Evolutionary conservation across 2,329 filamentous ascomycete species (phyloP).

Genomic region (Hypomyces perniciosus): DNA sequence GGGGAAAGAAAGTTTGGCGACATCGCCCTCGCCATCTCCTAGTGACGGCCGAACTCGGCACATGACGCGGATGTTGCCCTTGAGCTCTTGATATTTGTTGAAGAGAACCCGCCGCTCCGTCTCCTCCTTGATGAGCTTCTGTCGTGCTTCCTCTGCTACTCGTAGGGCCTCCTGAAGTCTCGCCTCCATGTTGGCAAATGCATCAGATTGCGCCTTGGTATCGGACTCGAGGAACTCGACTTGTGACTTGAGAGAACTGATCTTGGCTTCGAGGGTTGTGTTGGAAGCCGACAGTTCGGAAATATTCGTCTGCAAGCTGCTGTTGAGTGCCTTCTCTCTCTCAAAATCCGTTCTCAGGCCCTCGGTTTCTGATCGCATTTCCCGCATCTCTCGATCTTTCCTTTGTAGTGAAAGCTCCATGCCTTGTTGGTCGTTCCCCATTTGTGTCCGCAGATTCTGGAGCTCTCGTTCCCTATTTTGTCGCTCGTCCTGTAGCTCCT

Average conservation of each 20-base stretch:
- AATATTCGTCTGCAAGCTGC: slow-evolving; percentile 45
- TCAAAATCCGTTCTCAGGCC: slow-evolving; percentile 45
- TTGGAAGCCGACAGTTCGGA: slow-evolving; percentile 55
- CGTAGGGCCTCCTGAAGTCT: slow-evolving; percentile 72
- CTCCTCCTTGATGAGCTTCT: slow-evolving; percentile 87
- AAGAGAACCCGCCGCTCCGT: slow-evolving; percentile 85
- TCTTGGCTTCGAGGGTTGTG: slow-evolving; percentile 65
- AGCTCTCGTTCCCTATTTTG: slow-evolving; percentile 54
- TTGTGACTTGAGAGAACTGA: slow-evolving; percentile 70
- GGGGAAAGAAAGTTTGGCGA: slow-evolving; percentile 73
- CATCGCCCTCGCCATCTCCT: slow-evolving; percentile 51
- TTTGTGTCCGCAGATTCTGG: slow-evolving; percentile 53
- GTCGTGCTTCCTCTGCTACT: slow-evolving; percentile 62
- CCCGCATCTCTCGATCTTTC: slow-evolving; percentile 50
- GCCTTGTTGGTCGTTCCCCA: slow-evolving; percentile 47
- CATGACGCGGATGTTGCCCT: slow-evolving; percentile 98
- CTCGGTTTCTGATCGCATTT: slow-evolving; percentile 39
- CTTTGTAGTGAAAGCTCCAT: slow-evolving; percentile 41
- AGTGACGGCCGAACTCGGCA: slow-evolving; percentile 82
- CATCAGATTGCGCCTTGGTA: slow-evolving; percentile 80
- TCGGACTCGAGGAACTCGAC: slow-evolving; percentile 88
- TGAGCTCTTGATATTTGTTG: slow-evolving; percentile 96
- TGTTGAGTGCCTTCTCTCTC: slow-evolving; percentile 59
- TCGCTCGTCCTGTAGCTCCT: slow-evolving; percentile 61
- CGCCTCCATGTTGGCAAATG: slow-evolving; percentile 75